Conservation (phyloP, 805 yeast genomes). For the Suhomyces vadensis region DNA sequence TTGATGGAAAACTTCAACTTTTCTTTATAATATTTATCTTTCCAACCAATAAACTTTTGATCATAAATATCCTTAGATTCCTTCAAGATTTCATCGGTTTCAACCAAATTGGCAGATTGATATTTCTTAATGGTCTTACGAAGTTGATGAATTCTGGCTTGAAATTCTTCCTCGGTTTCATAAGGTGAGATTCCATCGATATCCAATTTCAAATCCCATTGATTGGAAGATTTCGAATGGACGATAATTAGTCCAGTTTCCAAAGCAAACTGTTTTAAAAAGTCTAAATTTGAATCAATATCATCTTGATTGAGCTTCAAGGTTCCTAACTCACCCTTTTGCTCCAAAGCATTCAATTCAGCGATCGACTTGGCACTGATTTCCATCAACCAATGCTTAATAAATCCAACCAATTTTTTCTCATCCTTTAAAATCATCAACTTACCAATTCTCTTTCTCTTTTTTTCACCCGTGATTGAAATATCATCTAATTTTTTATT, state of each 20-base stretch:
- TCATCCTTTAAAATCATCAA: slow-evolving; percentile 68
- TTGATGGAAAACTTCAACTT: slow-evolving; percentile 70
- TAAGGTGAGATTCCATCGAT: slow-evolving; percentile 70
- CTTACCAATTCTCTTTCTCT: slow-evolving; percentile 65
- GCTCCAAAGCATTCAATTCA: slow-evolving; percentile 38
- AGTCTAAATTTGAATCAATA: slow-evolving; percentile 53
- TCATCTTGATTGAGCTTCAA: slow-evolving; percentile 48
- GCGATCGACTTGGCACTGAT: slow-evolving; percentile 27
- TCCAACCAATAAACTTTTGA: slow-evolving; percentile 77
- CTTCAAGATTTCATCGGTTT: slow-evolving; percentile 53
- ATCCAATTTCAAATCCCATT: slow-evolving; percentile 63
- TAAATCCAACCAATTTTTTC: slow-evolving; percentile 63
- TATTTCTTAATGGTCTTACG: slow-evolving; percentile 61
- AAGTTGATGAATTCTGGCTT: slow-evolving; percentile 50
- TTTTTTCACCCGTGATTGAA: slow-evolving; percentile 69
- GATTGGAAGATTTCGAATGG: slow-evolving; percentile 58
- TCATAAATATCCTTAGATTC: slow-evolving; percentile 62
- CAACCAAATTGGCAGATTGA: slow-evolving; percentile 63
- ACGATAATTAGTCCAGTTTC: slow-evolving; percentile 67
- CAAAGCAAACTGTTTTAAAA: slow-evolving; percentile 61
- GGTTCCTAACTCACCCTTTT: slow-evolving; percentile 25
- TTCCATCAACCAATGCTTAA: slow-evolving; percentile 52
- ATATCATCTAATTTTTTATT: slow-evolving; percentile 80
- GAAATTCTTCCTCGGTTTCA: slow-evolving; percentile 66
- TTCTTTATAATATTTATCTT: slow-evolving; percentile 78